These are phyloP conservation scores for Alternaria panax DNA, from an alignment of 2,329 filamentous ascomycete genomes.

Conservation along the genomic window DNA sequence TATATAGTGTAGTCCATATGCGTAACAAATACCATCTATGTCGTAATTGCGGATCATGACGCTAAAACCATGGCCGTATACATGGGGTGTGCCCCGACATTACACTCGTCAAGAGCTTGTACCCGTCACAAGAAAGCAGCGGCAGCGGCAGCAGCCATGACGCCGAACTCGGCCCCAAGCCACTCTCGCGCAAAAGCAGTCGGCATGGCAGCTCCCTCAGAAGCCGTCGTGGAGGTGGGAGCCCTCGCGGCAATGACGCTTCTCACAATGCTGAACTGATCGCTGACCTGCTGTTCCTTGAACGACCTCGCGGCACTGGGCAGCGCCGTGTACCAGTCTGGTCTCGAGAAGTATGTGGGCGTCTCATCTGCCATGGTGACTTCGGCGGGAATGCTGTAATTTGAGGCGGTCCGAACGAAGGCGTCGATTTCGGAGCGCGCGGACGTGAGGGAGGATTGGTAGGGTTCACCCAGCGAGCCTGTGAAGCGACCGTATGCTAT, in stretches of 20 bases:
- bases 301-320: constrained; percentile 36
- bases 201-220: constrained; percentile 28
- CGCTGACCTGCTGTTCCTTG: constrained; percentile 42
- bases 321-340: constrained; percentile 41
- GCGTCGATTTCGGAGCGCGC: constrained; percentile 37
- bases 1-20: neutral
- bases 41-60: neutral
- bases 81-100: neutral
- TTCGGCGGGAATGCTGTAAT: constrained; percentile 36
- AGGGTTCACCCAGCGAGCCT: constrained; percentile 29
- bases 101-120: neutral
- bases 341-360: constrained; percentile 32
- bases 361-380: constrained; percentile 33
- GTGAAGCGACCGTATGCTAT: constrained; percentile 34
- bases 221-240: constrained; percentile 22
- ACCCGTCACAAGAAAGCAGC: constrained; percentile 35
- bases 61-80: neutral
- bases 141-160: constrained; percentile 38
- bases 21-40: neutral
- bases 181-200: constrained; percentile 28
- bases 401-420: constrained; percentile 31
- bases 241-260: constrained; percentile 27
- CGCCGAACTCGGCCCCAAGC: constrained; percentile 33
- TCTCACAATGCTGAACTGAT: constrained; percentile 42
- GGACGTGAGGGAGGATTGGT: constrained; percentile 36